Percentiles rank a stretch among this genome's conserved stretches.
These are phyloP conservation scores for Rhodotorula paludigena DNA, from an alignment of 768 basidiomycete species.

Conservation along the genomic window DNA sequence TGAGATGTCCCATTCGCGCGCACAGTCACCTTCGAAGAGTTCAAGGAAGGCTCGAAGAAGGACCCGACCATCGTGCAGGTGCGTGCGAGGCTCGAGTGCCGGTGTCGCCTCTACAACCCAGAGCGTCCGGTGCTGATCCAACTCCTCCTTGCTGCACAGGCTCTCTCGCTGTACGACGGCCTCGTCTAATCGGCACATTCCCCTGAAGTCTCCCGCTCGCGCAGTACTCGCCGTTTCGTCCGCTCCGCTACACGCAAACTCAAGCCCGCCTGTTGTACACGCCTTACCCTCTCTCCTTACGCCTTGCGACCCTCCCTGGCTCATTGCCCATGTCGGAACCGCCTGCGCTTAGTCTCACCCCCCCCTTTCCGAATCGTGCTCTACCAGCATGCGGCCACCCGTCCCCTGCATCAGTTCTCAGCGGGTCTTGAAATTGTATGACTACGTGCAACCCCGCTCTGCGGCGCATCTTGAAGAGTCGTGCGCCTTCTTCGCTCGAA, in stretches of 20 bases:
- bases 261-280: too few relatives aligned
- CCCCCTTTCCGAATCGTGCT: too few relatives aligned
- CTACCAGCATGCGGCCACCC: too few relatives aligned
- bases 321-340: too few relatives aligned
- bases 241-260: not conserved
- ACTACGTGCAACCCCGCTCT: too few relatives aligned
- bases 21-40: slow-evolving; percentile 76
- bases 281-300: too few relatives aligned
- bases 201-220: not conserved
- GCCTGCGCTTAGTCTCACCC: too few relatives aligned
- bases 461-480: too few relatives aligned
- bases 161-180: slow-evolving; percentile 89
- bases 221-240: not conserved
- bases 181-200: slow-evolving; percentile 58
- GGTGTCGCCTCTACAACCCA: not conserved
- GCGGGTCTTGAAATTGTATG: too few relatives aligned
- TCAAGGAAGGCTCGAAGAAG: slow-evolving; percentile 96
- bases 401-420: too few relatives aligned
- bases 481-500: too few relatives aligned
- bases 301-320: too few relatives aligned
- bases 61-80: slow-evolving; percentile 99
- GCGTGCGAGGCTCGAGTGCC: slow-evolving; percentile 34
- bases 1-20: not conserved
- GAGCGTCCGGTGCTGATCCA: not conserved
- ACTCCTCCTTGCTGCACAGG: slow-evolving; percentile 52